Conservation (phyloP, 2,329 filamentous ascomycete genomes). For the Exserohilum rostratum region DNA sequence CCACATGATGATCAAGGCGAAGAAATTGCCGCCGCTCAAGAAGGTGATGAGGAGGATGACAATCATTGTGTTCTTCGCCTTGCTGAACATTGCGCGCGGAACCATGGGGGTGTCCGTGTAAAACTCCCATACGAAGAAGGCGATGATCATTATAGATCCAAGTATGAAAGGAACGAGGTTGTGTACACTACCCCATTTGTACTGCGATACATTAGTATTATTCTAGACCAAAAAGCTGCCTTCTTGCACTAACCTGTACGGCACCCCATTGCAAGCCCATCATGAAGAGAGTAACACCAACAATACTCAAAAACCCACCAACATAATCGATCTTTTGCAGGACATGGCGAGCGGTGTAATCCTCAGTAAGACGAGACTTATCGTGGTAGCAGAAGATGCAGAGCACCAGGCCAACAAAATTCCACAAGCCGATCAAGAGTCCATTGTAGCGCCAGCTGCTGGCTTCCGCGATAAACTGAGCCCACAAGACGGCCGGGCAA, state of each 20-base stretch:
- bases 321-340: slow-evolving; percentile 41
- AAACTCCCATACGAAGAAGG: slow-evolving; percentile 59
- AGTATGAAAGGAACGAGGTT: slow-evolving; percentile 62
- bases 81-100: slow-evolving; percentile 42
- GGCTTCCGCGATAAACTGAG: slow-evolving; percentile 60
- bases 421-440: slow-evolving; percentile 60
- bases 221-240: no score
- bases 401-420: slow-evolving; percentile 58
- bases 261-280: slow-evolving; percentile 48
- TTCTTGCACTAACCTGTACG: slow-evolving; percentile 36
- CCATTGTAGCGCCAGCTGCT: slow-evolving; percentile 63
- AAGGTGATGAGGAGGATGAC: slow-evolving; percentile 44
- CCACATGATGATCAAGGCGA: slow-evolving; percentile 45
- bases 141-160: slow-evolving; percentile 56
- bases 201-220: slow-evolving; percentile 57
- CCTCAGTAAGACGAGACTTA: slow-evolving; percentile 46
- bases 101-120: slow-evolving; percentile 54
- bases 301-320: slow-evolving; percentile 38
- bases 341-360: slow-evolving; percentile 44
- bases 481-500: slow-evolving; percentile 66
- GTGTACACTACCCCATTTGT: slow-evolving; percentile 61
- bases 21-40: slow-evolving; percentile 44
- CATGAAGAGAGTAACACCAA: slow-evolving; percentile 43
- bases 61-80: slow-evolving; percentile 39
- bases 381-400: slow-evolving; percentile 55